phyloP scores from a whole-genome alignment of 345 rosid genomes.

The Euclidium syriacum region DNA sequence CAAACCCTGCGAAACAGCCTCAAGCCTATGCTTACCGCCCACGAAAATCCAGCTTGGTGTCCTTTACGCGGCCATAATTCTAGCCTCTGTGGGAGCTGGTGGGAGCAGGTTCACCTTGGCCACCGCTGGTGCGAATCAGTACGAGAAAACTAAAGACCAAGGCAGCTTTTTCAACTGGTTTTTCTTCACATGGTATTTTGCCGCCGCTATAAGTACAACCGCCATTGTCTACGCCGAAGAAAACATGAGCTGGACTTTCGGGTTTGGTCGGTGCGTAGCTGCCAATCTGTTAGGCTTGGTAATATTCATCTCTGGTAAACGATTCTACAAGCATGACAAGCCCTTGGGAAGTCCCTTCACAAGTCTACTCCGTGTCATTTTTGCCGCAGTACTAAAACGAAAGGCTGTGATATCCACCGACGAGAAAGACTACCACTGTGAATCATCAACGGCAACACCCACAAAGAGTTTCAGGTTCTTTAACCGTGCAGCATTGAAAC shows the following conservation, averaged over 20 bases:
- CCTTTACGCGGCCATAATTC: slow-evolving; percentile 36
- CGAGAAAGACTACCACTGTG: slow-evolving; percentile 28
- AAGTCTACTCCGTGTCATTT: slow-evolving; percentile 32
- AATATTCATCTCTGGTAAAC: slow-evolving; percentile 30
- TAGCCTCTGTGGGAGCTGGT: slow-evolving; percentile 28
- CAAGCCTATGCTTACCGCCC: not conserved
- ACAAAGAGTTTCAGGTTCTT: slow-evolving; percentile 19
- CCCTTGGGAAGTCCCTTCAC: slow-evolving; percentile 39
- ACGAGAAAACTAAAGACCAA: slow-evolving; percentile 22
- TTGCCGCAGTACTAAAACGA: slow-evolving; percentile 31
- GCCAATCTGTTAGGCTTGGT: slow-evolving; percentile 23
- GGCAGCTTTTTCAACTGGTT: slow-evolving; percentile 43
- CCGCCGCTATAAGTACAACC: slow-evolving; percentile 16
- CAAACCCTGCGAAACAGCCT: slow-evolving; percentile 10
- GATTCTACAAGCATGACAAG: slow-evolving; percentile 23
- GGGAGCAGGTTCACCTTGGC: slow-evolving; percentile 37
- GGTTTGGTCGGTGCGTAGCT: slow-evolving; percentile 30
- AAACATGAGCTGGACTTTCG: slow-evolving; percentile 40
- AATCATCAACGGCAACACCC: not conserved
- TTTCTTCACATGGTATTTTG: slow-evolving; percentile 22
- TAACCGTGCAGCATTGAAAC: slow-evolving; percentile 23
- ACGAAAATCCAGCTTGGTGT: slow-evolving; percentile 33
- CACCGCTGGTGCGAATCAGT: slow-evolving; percentile 39
- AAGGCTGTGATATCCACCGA: slow-evolving; percentile 16
- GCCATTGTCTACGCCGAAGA: slow-evolving; percentile 34